These are phyloP conservation scores for Xylaria sp. DNA, from an alignment of 2,329 filamentous ascomycete genomes.

Conservation along the genomic window DNA sequence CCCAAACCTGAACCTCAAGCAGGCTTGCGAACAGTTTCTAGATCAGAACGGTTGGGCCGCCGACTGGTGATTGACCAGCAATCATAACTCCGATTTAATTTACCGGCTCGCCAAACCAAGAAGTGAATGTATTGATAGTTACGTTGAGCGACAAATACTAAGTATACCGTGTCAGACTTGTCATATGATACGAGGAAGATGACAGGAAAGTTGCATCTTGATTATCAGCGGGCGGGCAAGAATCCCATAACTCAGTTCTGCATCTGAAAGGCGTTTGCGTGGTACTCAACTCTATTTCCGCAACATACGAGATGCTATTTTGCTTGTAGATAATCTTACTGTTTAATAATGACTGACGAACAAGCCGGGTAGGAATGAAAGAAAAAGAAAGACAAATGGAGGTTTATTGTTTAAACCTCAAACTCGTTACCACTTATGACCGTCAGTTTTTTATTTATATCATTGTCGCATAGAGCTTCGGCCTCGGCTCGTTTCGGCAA, in stretches of 20 bases:
- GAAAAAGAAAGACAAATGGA: neutral
- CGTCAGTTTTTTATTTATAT: neutral
- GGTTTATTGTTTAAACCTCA: neutral
- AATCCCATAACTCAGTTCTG: constrained; percentile 15
- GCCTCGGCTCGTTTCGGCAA: constrained; percentile 6
- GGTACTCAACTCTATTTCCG: constrained; percentile 1
- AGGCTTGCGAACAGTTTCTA: constrained; percentile 87
- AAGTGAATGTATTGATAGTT: too few relatives aligned
- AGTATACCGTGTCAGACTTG: neutral
- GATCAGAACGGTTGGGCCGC: constrained; percentile 91
- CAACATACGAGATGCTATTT: constrained; percentile 24
- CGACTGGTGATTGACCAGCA: constrained; percentile 72
- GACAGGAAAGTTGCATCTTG: neutral
- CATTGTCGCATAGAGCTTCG: neutral
- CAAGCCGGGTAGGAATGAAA: neutral
- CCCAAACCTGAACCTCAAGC: constrained; percentile 82
- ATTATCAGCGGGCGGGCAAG: neutral
- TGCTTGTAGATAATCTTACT: constrained; percentile 5
- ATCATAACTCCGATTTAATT: neutral
- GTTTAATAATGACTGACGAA: constrained; percentile 11
- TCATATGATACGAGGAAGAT: neutral
- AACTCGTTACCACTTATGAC: neutral
- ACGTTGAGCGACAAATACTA: neutral
- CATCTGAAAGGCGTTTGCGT: constrained; percentile 31
- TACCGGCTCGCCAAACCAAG: neutral